These are phyloP conservation scores for Scutellaria galericulata DNA, from an alignment of 257 asterid species.

Conservation along the genomic window DNA sequence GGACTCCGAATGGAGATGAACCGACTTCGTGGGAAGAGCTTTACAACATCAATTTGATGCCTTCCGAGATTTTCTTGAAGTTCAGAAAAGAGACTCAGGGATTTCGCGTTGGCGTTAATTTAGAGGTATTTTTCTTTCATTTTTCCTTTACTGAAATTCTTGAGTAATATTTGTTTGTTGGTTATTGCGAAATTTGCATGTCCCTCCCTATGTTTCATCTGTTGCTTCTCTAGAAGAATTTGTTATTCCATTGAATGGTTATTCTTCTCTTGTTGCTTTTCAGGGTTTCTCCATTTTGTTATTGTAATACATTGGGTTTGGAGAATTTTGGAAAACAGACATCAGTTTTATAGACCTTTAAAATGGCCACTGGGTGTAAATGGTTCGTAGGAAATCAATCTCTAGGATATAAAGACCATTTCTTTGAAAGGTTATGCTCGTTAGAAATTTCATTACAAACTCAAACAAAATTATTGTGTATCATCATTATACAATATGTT, in stretches of 20 bases:
- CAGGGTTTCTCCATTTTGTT: not conserved
- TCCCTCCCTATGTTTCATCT: not conserved
- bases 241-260: not conserved
- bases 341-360: not conserved
- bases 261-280: not conserved
- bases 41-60: slow-evolving; percentile 86
- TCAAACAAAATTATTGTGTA: not conserved
- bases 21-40: slow-evolving; percentile 84
- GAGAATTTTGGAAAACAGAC: not conserved
- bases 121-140: slow-evolving; percentile 59
- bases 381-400: not conserved
- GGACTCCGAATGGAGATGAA: slow-evolving; percentile 65
- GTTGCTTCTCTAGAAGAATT: not conserved
- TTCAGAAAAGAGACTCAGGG: slow-evolving; percentile 82
- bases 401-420: not conserved
- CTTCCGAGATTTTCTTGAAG: slow-evolving; percentile 81
- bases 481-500: not conserved
- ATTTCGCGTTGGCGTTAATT: slow-evolving; percentile 78
- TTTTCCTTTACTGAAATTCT: slow-evolving; percentile 2
- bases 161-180: slow-evolving; percentile 5
- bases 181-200: slow-evolving; percentile 5
- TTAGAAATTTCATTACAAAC: not conserved
- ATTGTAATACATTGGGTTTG: not conserved
- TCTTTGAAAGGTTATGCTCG: not conserved
- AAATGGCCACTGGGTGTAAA: slow-evolving; percentile 1